A percentile compares a stretch with the other conserved stretches of the same genome.
Conservation (phyloP, 495 filamentous ascomycete species). For the Clohesyomyces aquaticus region DNA sequence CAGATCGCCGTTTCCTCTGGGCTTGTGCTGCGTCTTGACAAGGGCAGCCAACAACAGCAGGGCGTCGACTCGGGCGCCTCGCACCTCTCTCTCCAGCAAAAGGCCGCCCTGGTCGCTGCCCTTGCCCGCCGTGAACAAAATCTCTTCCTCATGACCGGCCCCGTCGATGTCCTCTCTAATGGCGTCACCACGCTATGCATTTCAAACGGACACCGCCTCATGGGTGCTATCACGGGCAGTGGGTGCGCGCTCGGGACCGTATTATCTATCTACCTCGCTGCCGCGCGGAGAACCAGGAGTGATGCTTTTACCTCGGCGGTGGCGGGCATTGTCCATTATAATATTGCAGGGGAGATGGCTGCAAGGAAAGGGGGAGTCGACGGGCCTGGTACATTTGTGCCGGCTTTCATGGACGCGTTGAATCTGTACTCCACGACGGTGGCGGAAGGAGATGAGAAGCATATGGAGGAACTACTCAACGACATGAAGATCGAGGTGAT, state of each 20-base stretch:
- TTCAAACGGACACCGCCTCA: constrained; percentile 74
- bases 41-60: constrained; percentile 66
- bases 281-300: constrained; percentile 59
- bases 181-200: constrained; percentile 68
- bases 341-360: constrained; percentile 83
- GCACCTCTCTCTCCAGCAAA: constrained; percentile 57
- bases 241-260: constrained; percentile 86
- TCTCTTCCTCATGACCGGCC: constrained; percentile 85
- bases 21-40: constrained; percentile 34
- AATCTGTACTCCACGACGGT: constrained; percentile 49
- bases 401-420: constrained; percentile 78
- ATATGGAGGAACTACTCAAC: constrained; percentile 1
- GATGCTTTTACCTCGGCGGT: constrained; percentile 69
- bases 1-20: constrained; percentile 62
- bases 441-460: constrained; percentile 29
- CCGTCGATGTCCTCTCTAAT: constrained; percentile 77
- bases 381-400: constrained; percentile 87
- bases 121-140: constrained; percentile 70
- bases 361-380: constrained; percentile 62
- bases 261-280: constrained; percentile 73
- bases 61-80: constrained; percentile 83
- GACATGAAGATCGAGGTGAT: too few species aligned
- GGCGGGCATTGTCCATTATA: constrained; percentile 75
- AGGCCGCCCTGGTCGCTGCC: constrained; percentile 62
- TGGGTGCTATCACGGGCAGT: constrained; percentile 83